phyloP scores from a whole-genome alignment of 305 asterid genomes.

The Fraxinus floribunda region DNA sequence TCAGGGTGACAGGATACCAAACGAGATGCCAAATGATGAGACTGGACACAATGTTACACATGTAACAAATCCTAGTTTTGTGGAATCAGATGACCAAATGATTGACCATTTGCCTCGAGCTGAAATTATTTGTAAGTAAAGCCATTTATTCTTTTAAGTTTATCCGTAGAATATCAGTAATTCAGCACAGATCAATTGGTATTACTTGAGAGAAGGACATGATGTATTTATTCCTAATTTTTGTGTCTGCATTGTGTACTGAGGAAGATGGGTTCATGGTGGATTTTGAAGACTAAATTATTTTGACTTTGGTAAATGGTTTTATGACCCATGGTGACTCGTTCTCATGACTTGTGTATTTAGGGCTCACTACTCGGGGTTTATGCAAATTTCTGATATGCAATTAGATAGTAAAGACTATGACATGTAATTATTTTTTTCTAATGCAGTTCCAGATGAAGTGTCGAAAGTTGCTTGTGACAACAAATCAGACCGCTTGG shows the following conservation, averaged over 20 bases:
- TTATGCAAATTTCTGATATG: background rate
- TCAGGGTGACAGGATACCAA: slow-evolving; percentile 62
- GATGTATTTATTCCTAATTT: background rate
- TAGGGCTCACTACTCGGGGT: background rate
- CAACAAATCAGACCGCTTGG: slow-evolving; percentile 52
- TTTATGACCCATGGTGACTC: background rate
- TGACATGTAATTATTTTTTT: slow-evolving; percentile 6
- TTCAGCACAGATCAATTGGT: background rate
- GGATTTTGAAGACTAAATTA: background rate
- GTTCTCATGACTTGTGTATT: background rate
- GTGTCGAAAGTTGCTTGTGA: slow-evolving; percentile 56
- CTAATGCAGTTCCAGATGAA: slow-evolving; percentile 67
- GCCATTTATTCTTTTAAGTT: slow-evolving; percentile 15
- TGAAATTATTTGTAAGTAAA: slow-evolving; percentile 62
- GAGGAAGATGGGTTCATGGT: slow-evolving; percentile 5
- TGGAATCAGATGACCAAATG: slow-evolving; percentile 43
- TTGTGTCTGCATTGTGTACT: background rate
- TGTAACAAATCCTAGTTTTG: slow-evolving; percentile 33
- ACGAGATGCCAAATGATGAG: slow-evolving; percentile 43
- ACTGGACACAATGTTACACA: slow-evolving; percentile 48
- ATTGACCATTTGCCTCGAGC: slow-evolving; percentile 54
- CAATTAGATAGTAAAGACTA: background rate
- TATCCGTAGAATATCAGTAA: slow-evolving; percentile 16
- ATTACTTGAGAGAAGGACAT: background rate
- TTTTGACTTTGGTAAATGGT: background rate